Evolutionary conservation across 139 green algal genomes (phyloP).

Genomic region (Zygnema circumcarinatum): DNA sequence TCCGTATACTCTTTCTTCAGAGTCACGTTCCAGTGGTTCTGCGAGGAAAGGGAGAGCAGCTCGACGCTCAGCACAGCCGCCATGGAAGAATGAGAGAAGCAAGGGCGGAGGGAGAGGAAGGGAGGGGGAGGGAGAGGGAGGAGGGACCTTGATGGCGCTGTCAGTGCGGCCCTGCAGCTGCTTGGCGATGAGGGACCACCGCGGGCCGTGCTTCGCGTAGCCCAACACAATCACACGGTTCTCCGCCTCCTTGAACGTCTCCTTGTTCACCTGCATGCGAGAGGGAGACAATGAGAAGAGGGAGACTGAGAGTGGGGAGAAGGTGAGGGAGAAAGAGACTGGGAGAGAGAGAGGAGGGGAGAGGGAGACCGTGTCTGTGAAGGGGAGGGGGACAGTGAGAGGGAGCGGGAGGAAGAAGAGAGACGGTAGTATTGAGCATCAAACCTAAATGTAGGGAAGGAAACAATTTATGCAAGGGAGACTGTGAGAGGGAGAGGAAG

Average conservation of each 20-base stretch:
- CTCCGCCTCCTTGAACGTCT: conserved; percentile 63
- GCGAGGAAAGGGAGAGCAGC: background rate
- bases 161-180: conserved; percentile 57
- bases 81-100: background rate
- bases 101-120: background rate
- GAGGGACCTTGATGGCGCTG: conserved; percentile 48
- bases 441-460: too few species aligned
- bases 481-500: too few species aligned
- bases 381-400: too few species aligned
- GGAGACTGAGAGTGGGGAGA: too few species aligned
- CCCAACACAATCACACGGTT: conserved; percentile 57
- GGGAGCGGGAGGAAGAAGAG: too few species aligned
- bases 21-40: conserved; percentile 86
- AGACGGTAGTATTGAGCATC: too few species aligned
- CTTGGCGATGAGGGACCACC: conserved; percentile 64
- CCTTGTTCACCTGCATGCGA: conserved; percentile 61
- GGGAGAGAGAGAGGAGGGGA: too few species aligned
- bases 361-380: too few species aligned
- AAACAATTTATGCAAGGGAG: too few species aligned
- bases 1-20: conserved; percentile 53
- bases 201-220: conserved; percentile 66
- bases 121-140: background rate
- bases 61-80: background rate
- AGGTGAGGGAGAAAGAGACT: too few species aligned
- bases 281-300: too few species aligned